Evolutionary conservation across 192 early-diverging fungal genomes (phyloP).

Genomic region (Linnemannia elongata): DNA sequence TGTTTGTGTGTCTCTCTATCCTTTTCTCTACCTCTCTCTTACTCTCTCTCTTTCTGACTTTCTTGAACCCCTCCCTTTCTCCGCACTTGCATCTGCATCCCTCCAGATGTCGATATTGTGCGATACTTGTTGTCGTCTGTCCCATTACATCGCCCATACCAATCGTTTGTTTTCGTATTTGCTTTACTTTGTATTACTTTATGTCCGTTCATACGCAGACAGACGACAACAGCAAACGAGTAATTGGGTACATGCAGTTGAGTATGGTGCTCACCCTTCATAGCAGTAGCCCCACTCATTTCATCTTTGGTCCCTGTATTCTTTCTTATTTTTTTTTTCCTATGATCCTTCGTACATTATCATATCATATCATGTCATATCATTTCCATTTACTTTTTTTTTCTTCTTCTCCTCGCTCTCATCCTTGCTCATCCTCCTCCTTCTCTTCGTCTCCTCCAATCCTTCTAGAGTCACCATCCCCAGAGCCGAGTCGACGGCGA

Average conservation of each 20-base stretch:
- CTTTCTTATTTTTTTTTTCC: neutral
- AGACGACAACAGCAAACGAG: neutral
- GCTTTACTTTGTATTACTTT: neutral
- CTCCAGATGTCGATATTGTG: neutral
- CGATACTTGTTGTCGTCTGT: neutral
- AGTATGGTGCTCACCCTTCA: neutral
- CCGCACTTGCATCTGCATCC: neutral
- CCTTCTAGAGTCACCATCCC: neutral
- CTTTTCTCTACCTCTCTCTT: neutral
- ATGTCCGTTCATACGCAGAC: neutral
- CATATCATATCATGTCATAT: too few species aligned
- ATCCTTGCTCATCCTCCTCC: neutral
- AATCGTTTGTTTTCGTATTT: neutral
- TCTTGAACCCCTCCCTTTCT: neutral
- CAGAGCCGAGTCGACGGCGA: conserved; percentile 11
- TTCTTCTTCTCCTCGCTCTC: neutral
- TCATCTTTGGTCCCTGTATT: neutral
- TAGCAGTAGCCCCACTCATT: neutral
- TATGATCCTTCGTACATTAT: neutral
- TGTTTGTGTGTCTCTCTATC: neutral
- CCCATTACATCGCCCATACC: neutral
- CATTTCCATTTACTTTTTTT: neutral
- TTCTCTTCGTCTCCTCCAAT: neutral
- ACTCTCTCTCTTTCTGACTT: neutral
- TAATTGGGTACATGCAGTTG: too few species aligned